phyloP scores from a whole-genome alignment of 495 filamentous ascomycete species.

The Penicillium lagena region DNA sequence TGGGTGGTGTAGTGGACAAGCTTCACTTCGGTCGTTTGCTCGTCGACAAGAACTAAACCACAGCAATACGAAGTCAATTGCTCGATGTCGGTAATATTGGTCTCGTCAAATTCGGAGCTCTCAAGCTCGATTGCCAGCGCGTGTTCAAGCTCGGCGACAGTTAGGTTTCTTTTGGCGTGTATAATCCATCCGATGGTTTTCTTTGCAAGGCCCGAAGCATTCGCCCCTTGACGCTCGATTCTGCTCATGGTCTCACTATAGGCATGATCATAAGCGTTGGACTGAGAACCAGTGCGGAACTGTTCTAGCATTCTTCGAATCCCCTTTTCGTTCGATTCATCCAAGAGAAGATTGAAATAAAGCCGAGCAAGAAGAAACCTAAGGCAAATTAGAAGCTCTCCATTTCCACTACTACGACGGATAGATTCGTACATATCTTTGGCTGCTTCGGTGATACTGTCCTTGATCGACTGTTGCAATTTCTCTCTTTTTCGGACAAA shows the following conservation, averaged over 20 bases:
- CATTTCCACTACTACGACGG: too few relatives aligned
- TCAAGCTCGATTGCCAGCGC: conserved; percentile 31
- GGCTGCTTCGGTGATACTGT: background rate
- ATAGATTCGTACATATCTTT: background rate
- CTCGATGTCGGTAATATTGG: conserved; percentile 27
- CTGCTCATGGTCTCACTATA: background rate
- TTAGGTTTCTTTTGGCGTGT: conserved; percentile 3
- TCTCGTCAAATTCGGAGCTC: conserved; percentile 16
- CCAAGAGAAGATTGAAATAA: background rate
- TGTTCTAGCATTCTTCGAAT: background rate
- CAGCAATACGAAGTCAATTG: conserved; percentile 37
- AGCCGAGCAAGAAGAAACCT: conserved; percentile 3
- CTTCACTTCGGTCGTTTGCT: conserved; percentile 33
- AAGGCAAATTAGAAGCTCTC: too few relatives aligned
- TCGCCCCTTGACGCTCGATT: conserved; percentile 1
- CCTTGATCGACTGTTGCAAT: background rate
- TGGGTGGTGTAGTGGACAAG: conserved; percentile 49
- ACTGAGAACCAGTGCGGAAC: background rate
- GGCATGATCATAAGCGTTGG: background rate
- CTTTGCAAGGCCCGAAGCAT: conserved; percentile 2
- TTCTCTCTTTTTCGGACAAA: background rate
- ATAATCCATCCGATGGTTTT: conserved; percentile 4
- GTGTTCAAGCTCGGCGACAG: conserved; percentile 31
- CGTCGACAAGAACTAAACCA: conserved; percentile 41
- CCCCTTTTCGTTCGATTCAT: background rate